Evolutionary conservation across 805 yeast genomes (phyloP).

Genomic region (Nakazawaea ernobii): DNA sequence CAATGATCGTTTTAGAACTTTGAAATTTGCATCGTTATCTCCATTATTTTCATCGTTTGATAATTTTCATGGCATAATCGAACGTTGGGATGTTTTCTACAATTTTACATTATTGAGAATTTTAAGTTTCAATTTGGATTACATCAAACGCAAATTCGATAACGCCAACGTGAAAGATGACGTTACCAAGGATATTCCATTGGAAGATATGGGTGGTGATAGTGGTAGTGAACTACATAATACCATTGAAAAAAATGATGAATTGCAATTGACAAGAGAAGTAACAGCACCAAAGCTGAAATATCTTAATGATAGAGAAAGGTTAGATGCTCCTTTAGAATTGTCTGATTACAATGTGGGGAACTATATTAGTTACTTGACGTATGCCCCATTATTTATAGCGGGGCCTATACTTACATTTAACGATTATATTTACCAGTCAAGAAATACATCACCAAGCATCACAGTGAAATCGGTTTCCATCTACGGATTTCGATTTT

Average conservation of each 20-base stretch:
- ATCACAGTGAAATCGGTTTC: constrained; percentile 47
- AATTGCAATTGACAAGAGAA: constrained; percentile 4
- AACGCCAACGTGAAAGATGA: not conserved
- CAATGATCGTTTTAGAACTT: constrained; percentile 59
- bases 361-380: constrained; percentile 69
- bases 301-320: constrained; percentile 49
- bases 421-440: constrained; percentile 84
- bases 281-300: constrained; percentile 5
- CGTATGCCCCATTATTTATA: constrained; percentile 84
- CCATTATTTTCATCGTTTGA: constrained; percentile 49
- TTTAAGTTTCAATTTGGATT: constrained; percentile 81
- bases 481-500: constrained; percentile 61
- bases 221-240: constrained; percentile 10
- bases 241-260: constrained; percentile 16
- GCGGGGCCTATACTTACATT: constrained; percentile 95
- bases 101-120: constrained; percentile 84
- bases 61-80: constrained; percentile 67
- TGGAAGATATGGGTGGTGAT: constrained; percentile 13
- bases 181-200: not conserved
- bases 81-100: constrained; percentile 94
- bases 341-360: constrained; percentile 51
- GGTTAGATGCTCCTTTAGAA: constrained; percentile 61
- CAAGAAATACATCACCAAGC: constrained; percentile 51
- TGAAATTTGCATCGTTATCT: constrained; percentile 37
- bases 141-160: constrained; percentile 32